Evolutionary conservation across 768 basidiomycete species (phyloP).

Genomic region (Gautieria morchelliformis): DNA sequence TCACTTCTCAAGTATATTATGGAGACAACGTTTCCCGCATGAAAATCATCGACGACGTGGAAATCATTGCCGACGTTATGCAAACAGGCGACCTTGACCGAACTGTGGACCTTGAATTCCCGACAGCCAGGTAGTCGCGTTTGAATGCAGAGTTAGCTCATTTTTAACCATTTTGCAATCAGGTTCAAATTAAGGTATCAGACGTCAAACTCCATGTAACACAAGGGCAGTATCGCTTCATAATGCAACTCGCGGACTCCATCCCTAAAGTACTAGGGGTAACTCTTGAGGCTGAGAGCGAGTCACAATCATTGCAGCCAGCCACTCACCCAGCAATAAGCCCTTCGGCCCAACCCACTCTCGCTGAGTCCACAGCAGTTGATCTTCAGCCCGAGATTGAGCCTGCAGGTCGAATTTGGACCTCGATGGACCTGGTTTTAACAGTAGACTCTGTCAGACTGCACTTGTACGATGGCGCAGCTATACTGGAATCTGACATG

Average conservation of each 20-base stretch:
- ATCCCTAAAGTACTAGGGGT: constrained; percentile 57
- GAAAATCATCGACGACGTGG: constrained; percentile 89
- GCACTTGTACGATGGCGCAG: constrained; percentile 72
- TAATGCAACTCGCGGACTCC: constrained; percentile 56
- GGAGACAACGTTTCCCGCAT: constrained; percentile 42
- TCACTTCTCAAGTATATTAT: constrained; percentile 58
- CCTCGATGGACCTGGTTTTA: constrained; percentile 65
- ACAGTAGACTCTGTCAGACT: constrained; percentile 63
- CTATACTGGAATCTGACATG: constrained; percentile 44
- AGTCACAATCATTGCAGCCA: constrained; percentile 15
- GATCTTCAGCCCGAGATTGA: constrained; percentile 53
- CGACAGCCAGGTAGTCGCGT: constrained; percentile 56
- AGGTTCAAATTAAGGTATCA: constrained; percentile 70
- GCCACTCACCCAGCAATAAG: constrained; percentile 10
- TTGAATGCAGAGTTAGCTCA: neutral
- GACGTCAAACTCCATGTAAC: constrained; percentile 81
- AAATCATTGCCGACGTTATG: constrained; percentile 56
- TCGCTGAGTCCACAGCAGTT: constrained; percentile 15
- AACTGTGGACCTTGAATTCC: constrained; percentile 39
- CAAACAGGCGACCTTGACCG: constrained; percentile 54
- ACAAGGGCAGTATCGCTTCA: constrained; percentile 68
- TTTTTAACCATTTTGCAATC: neutral
- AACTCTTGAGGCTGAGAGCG: constrained; percentile 31
- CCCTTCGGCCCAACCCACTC: constrained; percentile 3
- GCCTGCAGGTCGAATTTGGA: constrained; percentile 35